Conservation (phyloP, 768 basidiomycete species). For the Boletus huronensis region DNA sequence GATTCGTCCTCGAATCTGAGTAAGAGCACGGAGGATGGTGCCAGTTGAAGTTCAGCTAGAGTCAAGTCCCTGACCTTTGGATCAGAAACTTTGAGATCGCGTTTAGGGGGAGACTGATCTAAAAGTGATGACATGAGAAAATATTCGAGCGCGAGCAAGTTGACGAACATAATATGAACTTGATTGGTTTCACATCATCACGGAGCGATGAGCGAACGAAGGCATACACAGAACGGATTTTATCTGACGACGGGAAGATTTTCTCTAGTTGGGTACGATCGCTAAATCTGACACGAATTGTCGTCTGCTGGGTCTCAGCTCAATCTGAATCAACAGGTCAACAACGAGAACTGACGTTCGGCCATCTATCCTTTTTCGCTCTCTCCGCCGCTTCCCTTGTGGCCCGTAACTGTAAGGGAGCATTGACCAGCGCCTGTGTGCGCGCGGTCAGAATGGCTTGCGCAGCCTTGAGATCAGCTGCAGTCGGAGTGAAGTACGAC, state of each 20-base stretch:
- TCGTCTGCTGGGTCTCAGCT: constrained; percentile 51
- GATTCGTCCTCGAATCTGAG: constrained; percentile 71
- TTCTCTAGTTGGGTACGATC: constrained; percentile 82
- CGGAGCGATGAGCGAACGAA: constrained; percentile 71
- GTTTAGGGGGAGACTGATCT: constrained; percentile 83
- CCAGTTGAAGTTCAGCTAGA: constrained; percentile 66
- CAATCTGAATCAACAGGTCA: neutral
- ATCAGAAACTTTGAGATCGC: constrained; percentile 82
- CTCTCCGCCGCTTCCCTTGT: constrained; percentile 60
- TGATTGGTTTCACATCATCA: constrained; percentile 73
- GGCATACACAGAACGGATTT: constrained; percentile 79
- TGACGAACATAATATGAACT: constrained; percentile 78
- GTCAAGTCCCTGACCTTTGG: constrained; percentile 63
- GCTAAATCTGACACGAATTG: constrained; percentile 75
- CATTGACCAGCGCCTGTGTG: constrained; percentile 59
- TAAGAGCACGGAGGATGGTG: constrained; percentile 76
- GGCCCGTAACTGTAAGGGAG: constrained; percentile 65
- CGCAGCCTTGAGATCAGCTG: constrained; percentile 65
- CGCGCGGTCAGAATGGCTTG: constrained; percentile 62
- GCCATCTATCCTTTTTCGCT: constrained; percentile 65
- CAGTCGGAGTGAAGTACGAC: constrained; percentile 68
- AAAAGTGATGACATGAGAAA: neutral
- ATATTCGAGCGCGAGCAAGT: neutral
- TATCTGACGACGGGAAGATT: constrained; percentile 70
- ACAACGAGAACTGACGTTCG: constrained; percentile 44